Evolutionary conservation across 2,329 filamentous ascomycete genomes (phyloP), one percentile per base, ranked within the genome.

Genomic region (Alternaria triticimaculans): DNA sequence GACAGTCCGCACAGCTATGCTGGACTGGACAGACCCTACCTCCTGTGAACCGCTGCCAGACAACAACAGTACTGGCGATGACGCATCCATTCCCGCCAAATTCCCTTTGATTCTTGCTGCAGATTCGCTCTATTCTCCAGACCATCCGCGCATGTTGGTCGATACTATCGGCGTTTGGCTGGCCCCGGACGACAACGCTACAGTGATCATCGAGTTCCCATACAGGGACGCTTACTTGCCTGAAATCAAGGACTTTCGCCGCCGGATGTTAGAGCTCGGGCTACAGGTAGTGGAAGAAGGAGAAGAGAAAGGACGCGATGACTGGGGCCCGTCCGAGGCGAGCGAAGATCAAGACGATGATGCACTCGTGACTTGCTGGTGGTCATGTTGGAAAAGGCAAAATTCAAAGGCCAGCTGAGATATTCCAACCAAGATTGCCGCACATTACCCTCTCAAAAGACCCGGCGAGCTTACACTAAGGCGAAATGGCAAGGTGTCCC

Each of bases 91-190:
- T 23, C 61, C 63, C 8, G 56, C 51, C 7, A 77, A 71, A 15
- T 85, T 84, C 66, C 76, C 79, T 12, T 82, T 97, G 58, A 88
- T 98, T 46, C 85, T 99, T 3, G 93, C 89, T 3, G 93, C 95
- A 3, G 96, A 99, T 78, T 88, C 93, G 0, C 83, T 99, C 20
- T 98, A 98, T 80, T 93, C 94, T 49, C 87, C 94, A 53, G 87
- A 92, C 5, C 96, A 98, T 75, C 93, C 95, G 0, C 81, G 79
- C 4, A 87, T 96, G 73, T 86, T 98, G 21, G 89, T 90, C 0
- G 84, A 88, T 14, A 90, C 92, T 14, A 89, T 98, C 48, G 80
- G 84, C 10, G 81, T 86, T 43, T 93, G 94, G 80, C 84, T 97
- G 11, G 85, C 85, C 9, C 80, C 83, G 14, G 84, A 83, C 4